Conservation (phyloP, 179 eudicot genomes). For the Heliamphora pulchella region DNA sequence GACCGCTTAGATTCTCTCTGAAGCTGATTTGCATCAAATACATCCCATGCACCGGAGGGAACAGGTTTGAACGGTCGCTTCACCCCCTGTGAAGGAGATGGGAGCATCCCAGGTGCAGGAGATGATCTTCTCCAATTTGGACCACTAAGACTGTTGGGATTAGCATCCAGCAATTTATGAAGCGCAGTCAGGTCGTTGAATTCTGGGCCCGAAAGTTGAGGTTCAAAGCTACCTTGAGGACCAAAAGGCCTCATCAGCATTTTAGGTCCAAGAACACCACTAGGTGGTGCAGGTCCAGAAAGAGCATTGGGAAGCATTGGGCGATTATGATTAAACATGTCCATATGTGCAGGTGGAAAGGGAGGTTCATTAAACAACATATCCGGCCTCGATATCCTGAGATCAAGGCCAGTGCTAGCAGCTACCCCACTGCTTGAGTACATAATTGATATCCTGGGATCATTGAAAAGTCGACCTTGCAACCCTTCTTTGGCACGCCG, state of each 20-base stretch:
- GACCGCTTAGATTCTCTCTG: constrained; percentile 73
- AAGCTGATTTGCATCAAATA: constrained; percentile 55
- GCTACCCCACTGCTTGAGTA: constrained; percentile 50
- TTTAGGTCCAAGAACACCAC: constrained; percentile 46
- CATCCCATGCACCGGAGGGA: constrained; percentile 73
- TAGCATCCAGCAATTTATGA: constrained; percentile 30
- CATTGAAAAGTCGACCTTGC: constrained; percentile 48
- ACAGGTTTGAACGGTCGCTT: constrained; percentile 33
- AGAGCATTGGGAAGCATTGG: constrained; percentile 33
- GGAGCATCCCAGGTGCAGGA: constrained; percentile 38
- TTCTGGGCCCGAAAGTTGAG: constrained; percentile 39
- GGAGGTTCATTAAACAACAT: constrained; percentile 36
- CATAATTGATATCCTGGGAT: constrained; percentile 40
- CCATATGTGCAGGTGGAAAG: constrained; percentile 37
- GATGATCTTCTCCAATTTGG: constrained; percentile 60
- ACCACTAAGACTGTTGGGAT: constrained; percentile 36
- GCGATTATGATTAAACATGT: constrained; percentile 34
- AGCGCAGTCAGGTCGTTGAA: constrained; percentile 29
- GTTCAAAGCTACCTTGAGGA: constrained; percentile 50
- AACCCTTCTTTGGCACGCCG: constrained; percentile 48
- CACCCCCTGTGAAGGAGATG: constrained; percentile 28
- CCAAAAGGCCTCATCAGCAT: constrained; percentile 47
- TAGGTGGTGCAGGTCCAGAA: constrained; percentile 33
- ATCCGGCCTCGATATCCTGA: constrained; percentile 53
- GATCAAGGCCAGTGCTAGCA: constrained; percentile 35